Conservation (phyloP, 495 filamentous ascomycete genomes). For the Daldinia bambusicola region DNA sequence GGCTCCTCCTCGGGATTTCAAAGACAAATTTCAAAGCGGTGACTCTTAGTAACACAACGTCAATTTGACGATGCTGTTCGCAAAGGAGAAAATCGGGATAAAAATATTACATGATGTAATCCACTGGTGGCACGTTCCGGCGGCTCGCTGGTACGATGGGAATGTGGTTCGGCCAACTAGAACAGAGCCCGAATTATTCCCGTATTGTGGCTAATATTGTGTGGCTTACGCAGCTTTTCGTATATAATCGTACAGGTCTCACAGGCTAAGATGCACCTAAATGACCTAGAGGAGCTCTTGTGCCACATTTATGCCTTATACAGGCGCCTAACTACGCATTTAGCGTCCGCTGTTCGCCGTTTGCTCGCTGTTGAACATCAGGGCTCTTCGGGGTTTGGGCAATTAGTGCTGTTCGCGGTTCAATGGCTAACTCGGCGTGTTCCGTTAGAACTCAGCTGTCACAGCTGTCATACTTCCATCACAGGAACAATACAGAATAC, state of each 20-base stretch:
- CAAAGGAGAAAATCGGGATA: conserved; percentile 39
- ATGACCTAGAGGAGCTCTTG: neutral
- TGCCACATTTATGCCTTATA: conserved; percentile 37
- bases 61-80: conserved; percentile 32
- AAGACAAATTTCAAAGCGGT: conserved; percentile 16
- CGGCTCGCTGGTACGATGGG: conserved; percentile 30
- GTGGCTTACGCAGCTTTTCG: conserved; percentile 16
- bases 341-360: conserved; percentile 40
- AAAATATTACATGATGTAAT: conserved; percentile 44
- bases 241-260: conserved; percentile 6
- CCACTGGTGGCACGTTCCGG: conserved; percentile 39
- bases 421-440: conserved; percentile 28
- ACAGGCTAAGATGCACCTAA: conserved; percentile 15
- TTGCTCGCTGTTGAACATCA: conserved; percentile 29
- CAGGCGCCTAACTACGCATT: neutral
- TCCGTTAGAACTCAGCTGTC: conserved; percentile 25
- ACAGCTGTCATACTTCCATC: conserved; percentile 9
- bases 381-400: conserved; percentile 36
- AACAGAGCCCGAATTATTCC: conserved; percentile 42
- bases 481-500: neutral
- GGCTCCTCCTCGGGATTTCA: conserved; percentile 35
- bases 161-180: conserved; percentile 13
- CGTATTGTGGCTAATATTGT: conserved; percentile 29
- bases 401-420: conserved; percentile 10
- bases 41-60: conserved; percentile 35